Conservation (phyloP, 2,329 filamentous ascomycete species). For the Curvularia eragrostidis region DNA sequence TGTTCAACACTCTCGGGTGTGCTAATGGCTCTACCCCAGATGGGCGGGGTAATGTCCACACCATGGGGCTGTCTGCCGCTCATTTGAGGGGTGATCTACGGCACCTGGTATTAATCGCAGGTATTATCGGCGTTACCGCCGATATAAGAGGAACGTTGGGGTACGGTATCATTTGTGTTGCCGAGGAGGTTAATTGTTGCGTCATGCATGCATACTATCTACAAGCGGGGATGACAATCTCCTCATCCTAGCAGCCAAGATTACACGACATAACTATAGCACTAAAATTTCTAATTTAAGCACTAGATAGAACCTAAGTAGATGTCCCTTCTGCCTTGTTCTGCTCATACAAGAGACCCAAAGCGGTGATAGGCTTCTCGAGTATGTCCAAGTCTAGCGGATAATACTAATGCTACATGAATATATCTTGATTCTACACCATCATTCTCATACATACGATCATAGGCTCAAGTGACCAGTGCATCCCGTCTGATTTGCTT, state of each 20-base stretch:
- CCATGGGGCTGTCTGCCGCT: neutral
- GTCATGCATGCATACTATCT: neutral
- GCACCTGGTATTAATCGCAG: neutral
- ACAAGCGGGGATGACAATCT: neutral
- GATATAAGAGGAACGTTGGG: neutral
- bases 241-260: too few species aligned
- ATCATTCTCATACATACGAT: too few species aligned
- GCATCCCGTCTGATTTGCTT: too few species aligned
- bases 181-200: conserved; percentile 49
- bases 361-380: too few species aligned
- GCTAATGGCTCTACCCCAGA: conserved; percentile 8
- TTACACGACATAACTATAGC: too few species aligned
- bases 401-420: too few species aligned
- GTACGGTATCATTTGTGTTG: neutral
- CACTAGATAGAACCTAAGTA: too few species aligned
- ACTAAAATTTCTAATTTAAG: neutral
- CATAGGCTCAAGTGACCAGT: too few species aligned
- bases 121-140: conserved; percentile 6
- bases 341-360: too few species aligned
- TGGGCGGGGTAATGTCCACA: conserved; percentile 8
- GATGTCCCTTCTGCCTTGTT: too few species aligned
- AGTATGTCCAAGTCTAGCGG: too few species aligned
- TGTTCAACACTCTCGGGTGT: conserved; percentile 2
- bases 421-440: too few species aligned
- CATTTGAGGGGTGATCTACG: conserved; percentile 2